Base-by-base conservation (phyloP, 495 filamentous ascomycete species). In the Tuber brumale region DNA sequence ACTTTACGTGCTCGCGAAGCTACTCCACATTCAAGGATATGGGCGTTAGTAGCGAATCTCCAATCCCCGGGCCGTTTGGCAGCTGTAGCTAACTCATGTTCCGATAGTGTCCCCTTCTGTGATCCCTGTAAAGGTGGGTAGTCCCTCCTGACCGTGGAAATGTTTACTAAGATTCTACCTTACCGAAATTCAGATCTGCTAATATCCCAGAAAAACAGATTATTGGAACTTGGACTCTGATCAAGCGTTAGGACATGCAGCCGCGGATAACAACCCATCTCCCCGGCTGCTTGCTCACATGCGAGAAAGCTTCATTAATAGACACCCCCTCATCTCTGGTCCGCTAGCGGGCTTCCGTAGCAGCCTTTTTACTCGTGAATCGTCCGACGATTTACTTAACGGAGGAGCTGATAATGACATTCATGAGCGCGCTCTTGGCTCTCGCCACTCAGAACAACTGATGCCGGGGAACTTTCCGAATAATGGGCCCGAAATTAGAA, bases 81-180 rank as follows among this genome's bases (percentile, higher is more conserved):
- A 31, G 57, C 57, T 61, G 16, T 31, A 18, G 57, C 57, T 66
- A 35, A 66, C 27, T 35, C 57, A 6, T 66, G 57, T 66, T 35
- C 12, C 35, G 27, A 66, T 66, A 66, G 57, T 35, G 27, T 35
- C 31, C 27, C 57, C 31, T 66, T 66, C 27, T 66, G 57, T 27
- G 57, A 66, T 35, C 31, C 57, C 7, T 66, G 57, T 66, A 66
- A 66, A 66, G 57, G 57, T 66, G 14, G 57, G 27, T 3, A 19
- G 57, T 16, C 16, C 57, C 12, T 66, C 57, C 57, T 31, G 31
- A 19, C 27, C 57, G 16, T 66, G 57, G 27, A 35, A 27, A 35
- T 66, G 27, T 66, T 66, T 66, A 66, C 57, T 66, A 66, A 66
- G 31, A 66, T 66, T 66, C 57, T 66, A 35, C 57, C 31, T 66